phyloP scores from a whole-genome alignment of 768 basidiomycete species.

The Pholiota microspora region DNA sequence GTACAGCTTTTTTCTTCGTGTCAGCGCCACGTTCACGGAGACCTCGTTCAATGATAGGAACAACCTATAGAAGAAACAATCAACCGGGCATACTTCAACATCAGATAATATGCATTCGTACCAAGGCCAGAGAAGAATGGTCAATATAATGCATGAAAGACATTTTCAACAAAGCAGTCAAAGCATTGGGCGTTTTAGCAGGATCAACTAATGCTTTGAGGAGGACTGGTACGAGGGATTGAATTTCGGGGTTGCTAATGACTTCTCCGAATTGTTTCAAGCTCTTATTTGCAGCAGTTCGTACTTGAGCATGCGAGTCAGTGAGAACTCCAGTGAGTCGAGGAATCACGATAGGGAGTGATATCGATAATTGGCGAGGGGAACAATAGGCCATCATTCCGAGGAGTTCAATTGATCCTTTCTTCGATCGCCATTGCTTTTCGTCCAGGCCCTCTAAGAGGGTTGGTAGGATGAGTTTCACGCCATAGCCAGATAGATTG shows the following conservation, averaged over 20 bases:
- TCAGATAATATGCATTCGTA: constrained; percentile 32
- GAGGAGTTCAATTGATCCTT: constrained; percentile 93
- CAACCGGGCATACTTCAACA: neutral
- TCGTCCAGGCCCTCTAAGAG: constrained; percentile 90
- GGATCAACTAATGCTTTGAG: constrained; percentile 97
- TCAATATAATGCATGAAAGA: constrained; percentile 99
- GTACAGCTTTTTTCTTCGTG: constrained; percentile 92
- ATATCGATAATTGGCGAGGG: constrained; percentile 90
- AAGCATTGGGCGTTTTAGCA: constrained; percentile 80
- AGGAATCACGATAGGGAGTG: constrained; percentile 94
- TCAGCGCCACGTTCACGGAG: constrained; percentile 90
- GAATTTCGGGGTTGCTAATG: constrained; percentile 96
- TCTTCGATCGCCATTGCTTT: constrained; percentile 98
- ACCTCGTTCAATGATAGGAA: constrained; percentile 94
- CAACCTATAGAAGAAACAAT: constrained; percentile 52
- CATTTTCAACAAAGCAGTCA: constrained; percentile 85
- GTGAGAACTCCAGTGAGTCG: constrained; percentile 93
- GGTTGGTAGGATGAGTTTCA: constrained; percentile 92
- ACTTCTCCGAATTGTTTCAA: constrained; percentile 98
- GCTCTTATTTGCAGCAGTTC: constrained; percentile 88
- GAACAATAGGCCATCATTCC: constrained; percentile 99
- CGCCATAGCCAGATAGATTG: constrained; percentile 89
- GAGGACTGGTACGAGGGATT: constrained; percentile 82
- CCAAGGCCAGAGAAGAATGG: constrained; percentile 91
- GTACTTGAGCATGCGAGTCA: constrained; percentile 96